Conservation (phyloP, 2,329 filamentous ascomycete species). For the Mollisia scopiformis region DNA sequence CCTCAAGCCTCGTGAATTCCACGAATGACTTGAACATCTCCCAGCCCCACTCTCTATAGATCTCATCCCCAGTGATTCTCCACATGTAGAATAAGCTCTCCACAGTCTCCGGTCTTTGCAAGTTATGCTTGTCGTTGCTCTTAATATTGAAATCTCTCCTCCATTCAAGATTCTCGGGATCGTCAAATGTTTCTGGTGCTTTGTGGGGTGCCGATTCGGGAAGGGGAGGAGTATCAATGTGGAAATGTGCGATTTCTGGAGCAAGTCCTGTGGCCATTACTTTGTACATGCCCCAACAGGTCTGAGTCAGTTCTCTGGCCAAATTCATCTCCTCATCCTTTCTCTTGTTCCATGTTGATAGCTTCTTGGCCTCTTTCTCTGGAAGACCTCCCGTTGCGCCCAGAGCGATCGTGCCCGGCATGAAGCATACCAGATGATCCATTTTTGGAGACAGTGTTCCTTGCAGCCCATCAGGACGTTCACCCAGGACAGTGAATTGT, state of each 20-base stretch:
- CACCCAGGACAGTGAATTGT: conserved; percentile 86
- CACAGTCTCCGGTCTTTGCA: conserved; percentile 95
- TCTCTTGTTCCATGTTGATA: conserved; percentile 72
- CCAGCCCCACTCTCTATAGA: conserved; percentile 97
- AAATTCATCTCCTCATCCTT: conserved; percentile 88
- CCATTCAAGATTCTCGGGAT: conserved; percentile 62
- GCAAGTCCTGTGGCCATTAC: conserved; percentile 89
- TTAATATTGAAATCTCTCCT: conserved; percentile 80
- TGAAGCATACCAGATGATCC: conserved; percentile 97
- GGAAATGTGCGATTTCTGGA: conserved; percentile 91
- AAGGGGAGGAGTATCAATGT: conserved; percentile 69
- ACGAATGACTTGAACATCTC: conserved; percentile 95
- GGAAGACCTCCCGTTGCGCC: conserved; percentile 80
- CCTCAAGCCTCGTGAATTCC: conserved; percentile 78
- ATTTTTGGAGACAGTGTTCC: conserved; percentile 80
- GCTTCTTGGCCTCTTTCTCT: conserved; percentile 74
- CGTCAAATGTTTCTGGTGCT: conserved; percentile 54
- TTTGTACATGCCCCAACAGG: conserved; percentile 98
- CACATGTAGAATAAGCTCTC: conserved; percentile 98
- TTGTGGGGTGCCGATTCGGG: conserved; percentile 58
- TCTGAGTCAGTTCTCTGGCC: conserved; percentile 89
- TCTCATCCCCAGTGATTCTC: conserved; percentile 88
- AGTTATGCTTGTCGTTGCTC: conserved; percentile 82
- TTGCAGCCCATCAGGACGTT: conserved; percentile 75
- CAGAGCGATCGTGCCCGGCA: conserved; percentile 93